Conservation (phyloP, 192 early-diverging fungal genomes). For the Spinellus fusiger region DNA sequence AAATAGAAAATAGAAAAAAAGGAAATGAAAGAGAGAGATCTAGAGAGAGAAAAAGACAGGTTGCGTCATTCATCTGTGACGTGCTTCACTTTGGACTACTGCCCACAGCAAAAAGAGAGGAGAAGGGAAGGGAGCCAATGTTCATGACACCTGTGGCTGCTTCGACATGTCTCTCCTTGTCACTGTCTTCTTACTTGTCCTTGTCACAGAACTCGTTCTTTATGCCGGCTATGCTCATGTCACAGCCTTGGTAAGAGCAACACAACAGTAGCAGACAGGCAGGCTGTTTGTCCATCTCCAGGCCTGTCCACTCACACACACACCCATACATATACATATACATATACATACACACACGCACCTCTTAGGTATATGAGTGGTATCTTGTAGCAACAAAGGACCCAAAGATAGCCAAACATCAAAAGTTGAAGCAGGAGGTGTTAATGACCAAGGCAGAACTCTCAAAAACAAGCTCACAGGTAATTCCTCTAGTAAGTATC, state of each 20-base stretch:
- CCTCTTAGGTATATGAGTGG: constrained; percentile 40
- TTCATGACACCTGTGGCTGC: too few species aligned
- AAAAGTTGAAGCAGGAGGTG: constrained; percentile 55
- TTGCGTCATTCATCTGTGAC: too few species aligned
- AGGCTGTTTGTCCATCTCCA: not conserved
- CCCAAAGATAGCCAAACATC: constrained; percentile 48
- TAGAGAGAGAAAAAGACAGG: not conserved
- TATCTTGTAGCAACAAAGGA: constrained; percentile 51
- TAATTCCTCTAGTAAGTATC: constrained; percentile 6
- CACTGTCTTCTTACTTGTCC: constrained; percentile 54
- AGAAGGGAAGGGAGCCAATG: too few species aligned
- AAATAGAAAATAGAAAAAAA: not conserved
- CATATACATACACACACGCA: not conserved
- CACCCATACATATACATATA: not conserved
- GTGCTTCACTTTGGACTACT: too few species aligned
- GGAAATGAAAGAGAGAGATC: not conserved
- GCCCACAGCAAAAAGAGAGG: too few species aligned
- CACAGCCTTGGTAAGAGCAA: constrained; percentile 46
- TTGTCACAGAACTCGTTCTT: constrained; percentile 51
- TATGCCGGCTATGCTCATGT: constrained; percentile 48
- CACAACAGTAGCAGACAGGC: not conserved
- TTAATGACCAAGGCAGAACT: constrained; percentile 59
- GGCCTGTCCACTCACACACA: not conserved
- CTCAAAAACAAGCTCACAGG: constrained; percentile 62
- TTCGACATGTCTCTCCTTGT: constrained; percentile 50